Percentiles rank a stretch among this genome's conserved stretches.
Evolutionary conservation across 768 basidiomycete species (phyloP).

Genomic region (Termitomyces sp.): DNA sequence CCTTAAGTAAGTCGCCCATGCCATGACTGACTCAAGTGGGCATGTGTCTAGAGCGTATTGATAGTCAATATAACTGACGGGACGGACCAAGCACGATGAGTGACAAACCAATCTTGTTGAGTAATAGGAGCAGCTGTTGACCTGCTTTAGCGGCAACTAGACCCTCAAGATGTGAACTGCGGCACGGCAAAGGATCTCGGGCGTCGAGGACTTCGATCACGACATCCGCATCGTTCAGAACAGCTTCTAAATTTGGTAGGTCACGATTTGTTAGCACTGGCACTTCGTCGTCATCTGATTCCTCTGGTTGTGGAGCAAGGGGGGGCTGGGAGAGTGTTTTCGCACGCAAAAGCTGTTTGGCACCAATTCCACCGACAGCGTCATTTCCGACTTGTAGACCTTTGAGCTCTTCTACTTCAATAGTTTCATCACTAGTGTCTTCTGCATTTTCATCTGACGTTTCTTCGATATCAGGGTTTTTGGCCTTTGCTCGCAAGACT

Average conservation of each 20-base stretch:
- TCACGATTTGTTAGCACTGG: constrained; percentile 61
- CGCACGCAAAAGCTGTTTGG: constrained; percentile 29
- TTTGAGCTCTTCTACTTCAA: constrained; percentile 20
- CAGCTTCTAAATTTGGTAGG: constrained; percentile 55
- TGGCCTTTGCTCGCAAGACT: constrained; percentile 22
- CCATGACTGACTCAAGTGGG: constrained; percentile 66
- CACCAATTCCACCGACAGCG: constrained; percentile 40
- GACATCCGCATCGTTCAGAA: constrained; percentile 73
- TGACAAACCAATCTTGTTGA: constrained; percentile 85
- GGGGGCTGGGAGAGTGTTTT: constrained; percentile 26
- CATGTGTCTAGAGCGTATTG: constrained; percentile 52
- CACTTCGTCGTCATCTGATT: constrained; percentile 44
- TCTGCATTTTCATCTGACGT: constrained; percentile 11
- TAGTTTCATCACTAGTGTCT: constrained; percentile 18
- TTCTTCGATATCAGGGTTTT: constrained; percentile 3
- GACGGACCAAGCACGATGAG: not conserved
- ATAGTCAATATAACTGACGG: not conserved
- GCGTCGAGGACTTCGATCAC: constrained; percentile 79
- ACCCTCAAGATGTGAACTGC: constrained; percentile 60
- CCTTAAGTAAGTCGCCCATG: constrained; percentile 66
- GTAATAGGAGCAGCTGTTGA: constrained; percentile 54
- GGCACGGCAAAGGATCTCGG: constrained; percentile 70
- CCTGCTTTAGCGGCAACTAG: constrained; percentile 33
- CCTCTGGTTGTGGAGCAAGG: constrained; percentile 22
- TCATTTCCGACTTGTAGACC: constrained; percentile 46